A percentile compares a stretch with the other conserved stretches of the same genome.
Conservation (phyloP, 2,329 filamentous ascomycete species). For the Fusarium odoratissimum region DNA sequence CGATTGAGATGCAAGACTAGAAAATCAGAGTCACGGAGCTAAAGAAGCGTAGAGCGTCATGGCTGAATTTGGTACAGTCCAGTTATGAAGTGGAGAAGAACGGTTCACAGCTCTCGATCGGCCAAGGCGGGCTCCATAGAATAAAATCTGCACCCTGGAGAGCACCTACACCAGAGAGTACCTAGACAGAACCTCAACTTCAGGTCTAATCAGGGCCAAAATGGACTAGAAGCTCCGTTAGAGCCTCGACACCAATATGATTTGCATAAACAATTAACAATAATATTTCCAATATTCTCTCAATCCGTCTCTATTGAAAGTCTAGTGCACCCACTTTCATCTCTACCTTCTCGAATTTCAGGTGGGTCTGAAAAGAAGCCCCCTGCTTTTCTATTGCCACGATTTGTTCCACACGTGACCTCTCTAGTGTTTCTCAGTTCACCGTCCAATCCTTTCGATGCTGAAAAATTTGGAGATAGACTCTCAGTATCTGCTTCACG, state of each 20-base stretch:
- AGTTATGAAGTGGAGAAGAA: constrained; percentile 29
- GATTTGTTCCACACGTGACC: constrained; percentile 35
- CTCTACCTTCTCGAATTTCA: constrained; percentile 3
- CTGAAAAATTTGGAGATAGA: constrained; percentile 47
- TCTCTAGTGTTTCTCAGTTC: constrained; percentile 3
- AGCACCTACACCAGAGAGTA: background rate
- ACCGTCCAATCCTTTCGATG: constrained; percentile 21
- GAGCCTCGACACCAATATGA: rapidly evolving
- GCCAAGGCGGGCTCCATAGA: background rate
- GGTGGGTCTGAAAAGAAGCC: constrained; percentile 18
- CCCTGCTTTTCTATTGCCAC: constrained; percentile 18
- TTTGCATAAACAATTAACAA: rapidly evolving
- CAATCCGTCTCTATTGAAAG: rapidly evolving
- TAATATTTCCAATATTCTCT: background rate
- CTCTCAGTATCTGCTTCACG: constrained; percentile 37
- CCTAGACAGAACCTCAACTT: background rate
- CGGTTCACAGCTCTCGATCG: background rate
- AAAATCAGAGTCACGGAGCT: constrained; percentile 6
- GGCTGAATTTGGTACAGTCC: constrained; percentile 12
- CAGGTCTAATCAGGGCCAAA: background rate
- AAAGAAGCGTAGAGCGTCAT: constrained; percentile 15
- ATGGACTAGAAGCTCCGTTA: background rate
- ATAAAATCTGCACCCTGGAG: background rate
- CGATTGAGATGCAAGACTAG: background rate
- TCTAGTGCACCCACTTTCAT: background rate